Percentiles rank a stretch among this genome's conserved stretches.
phyloP scores from a whole-genome alignment of 176 grass and related monocot species.

The Oryza meyeriana region DNA sequence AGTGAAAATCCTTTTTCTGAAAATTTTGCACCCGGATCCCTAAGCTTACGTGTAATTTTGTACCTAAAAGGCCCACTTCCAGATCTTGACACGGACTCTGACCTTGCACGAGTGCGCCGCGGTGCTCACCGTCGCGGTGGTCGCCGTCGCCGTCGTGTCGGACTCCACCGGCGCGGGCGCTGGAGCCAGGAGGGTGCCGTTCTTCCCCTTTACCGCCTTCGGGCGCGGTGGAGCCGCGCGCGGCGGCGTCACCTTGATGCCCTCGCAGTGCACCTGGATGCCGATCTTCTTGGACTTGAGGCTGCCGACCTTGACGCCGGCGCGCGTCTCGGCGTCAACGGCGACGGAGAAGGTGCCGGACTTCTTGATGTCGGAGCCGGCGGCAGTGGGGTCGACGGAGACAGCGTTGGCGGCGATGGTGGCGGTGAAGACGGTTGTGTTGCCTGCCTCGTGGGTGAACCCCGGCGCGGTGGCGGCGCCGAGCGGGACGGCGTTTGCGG shows the following conservation, averaged over 20 bases:
- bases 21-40: neutral
- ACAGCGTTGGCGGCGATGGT: conserved; percentile 27
- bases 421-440: conserved; percentile 61
- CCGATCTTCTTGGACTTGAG: conserved; percentile 74
- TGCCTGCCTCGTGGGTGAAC: conserved; percentile 65
- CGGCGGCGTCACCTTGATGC: conserved; percentile 45
- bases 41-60: neutral
- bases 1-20: conserved; percentile 2
- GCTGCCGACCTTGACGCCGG: conserved; percentile 57
- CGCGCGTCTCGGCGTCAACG: conserved; percentile 74
- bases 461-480: conserved; percentile 56
- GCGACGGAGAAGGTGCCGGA: conserved; percentile 37
- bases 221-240: conserved; percentile 4
- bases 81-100: conserved; percentile 92
- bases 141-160: conserved; percentile 5
- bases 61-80: conserved; percentile 84
- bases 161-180: neutral
- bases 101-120: conserved; percentile 58
- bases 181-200: conserved; percentile 2
- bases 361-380: conserved; percentile 58
- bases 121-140: conserved; percentile 22
- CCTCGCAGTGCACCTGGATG: conserved; percentile 76
- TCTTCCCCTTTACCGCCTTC: conserved; percentile 49
- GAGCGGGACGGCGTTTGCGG: conserved; percentile 50
- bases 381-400: conserved; percentile 51